Evolutionary conservation across 1,284 basidiomycete genomes (phyloP).

Genomic region (Trametes sp.): DNA sequence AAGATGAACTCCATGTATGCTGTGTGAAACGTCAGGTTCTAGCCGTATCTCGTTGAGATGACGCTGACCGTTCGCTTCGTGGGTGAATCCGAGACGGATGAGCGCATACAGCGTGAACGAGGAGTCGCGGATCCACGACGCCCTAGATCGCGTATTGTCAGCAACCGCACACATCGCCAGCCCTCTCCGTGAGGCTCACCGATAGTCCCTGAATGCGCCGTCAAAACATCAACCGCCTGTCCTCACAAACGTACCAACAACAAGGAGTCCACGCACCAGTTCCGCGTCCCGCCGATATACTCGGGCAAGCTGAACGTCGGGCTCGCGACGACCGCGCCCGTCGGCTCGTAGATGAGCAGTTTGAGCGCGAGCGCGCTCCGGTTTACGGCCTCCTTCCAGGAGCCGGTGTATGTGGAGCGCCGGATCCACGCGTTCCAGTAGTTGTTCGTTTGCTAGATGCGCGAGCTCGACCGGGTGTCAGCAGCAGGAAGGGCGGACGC

Average conservation of each 20-base stretch:
- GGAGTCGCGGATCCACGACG: slow-evolving; percentile 90
- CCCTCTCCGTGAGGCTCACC: slow-evolving; percentile 45
- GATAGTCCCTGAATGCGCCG: slow-evolving; percentile 69
- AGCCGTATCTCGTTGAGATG: neutral
- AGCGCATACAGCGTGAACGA: slow-evolving; percentile 93
- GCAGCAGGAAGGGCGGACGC: slow-evolving; percentile 18
- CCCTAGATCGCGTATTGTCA: slow-evolving; percentile 46
- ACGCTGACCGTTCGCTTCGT: slow-evolving; percentile 79
- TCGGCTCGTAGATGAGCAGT: slow-evolving; percentile 87
- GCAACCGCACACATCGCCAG: neutral
- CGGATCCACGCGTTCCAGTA: slow-evolving; percentile 91
- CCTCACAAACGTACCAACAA: neutral
- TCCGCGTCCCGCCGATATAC: slow-evolving; percentile 85
- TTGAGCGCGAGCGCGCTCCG: slow-evolving; percentile 88
- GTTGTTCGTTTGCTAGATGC: slow-evolving; percentile 68
- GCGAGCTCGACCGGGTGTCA: neutral
- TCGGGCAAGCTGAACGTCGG: slow-evolving; percentile 95
- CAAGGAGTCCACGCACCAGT: slow-evolving; percentile 61
- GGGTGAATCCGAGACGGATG: slow-evolving; percentile 89
- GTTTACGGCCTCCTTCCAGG: slow-evolving; percentile 94
- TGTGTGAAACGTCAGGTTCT: slow-evolving; percentile 41
- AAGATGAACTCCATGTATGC: slow-evolving; percentile 93
- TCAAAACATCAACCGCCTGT: too few species aligned
- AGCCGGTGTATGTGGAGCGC: slow-evolving; percentile 83
- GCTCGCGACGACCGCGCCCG: slow-evolving; percentile 89